Evolutionary conservation across 2,329 filamentous ascomycete species (phyloP), one percentile per base, ranked within the genome.

Genomic region (Dendrostoma leiphaemia): DNA sequence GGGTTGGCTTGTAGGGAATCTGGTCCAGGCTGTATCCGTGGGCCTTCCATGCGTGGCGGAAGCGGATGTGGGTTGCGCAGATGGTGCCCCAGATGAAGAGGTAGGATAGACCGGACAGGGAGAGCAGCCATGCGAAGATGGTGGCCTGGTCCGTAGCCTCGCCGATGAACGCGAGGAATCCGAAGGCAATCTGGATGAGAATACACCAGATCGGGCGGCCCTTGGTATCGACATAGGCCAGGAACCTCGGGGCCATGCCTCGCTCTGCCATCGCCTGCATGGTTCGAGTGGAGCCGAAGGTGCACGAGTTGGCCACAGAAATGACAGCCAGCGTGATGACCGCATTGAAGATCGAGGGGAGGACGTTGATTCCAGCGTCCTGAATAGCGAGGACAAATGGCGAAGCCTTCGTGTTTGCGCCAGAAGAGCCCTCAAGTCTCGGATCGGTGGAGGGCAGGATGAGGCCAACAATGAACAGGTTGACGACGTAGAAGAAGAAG

Each of bases 31-130:
- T 68, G 60, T 81, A 81, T 49, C 84, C 84, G 62, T 85, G 80
- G 15, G 74, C 67, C 58, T 76, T 74, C 84, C 84, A 87, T 13
- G 75, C 83, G 41, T 77, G 68, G 54, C 84, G 80, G 79, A 88
- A 87, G 43, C 82, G 81, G 64, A 87, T 86, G 65, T 87, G 83
- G 0, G 82, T 77, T 3, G 83, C 69, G 67, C 83, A 86, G 65
- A 86, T 84, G 55, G 78, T 86, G 32, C 82, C 84, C 88, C 88
- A 92, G 24, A 88, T 87, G 70, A 91, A 89, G 67, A 92, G 83
- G 57, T 83, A 86, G 2, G 84, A 83, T 9, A 91, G 81, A 48
- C 87, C 88, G 0, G 86, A 89, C 19, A 92, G 79, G 0, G 88
- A 81, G 34, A 90, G 75, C 51, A 88, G 77, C 84, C 84, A 88